Evolutionary conservation across 345 rosid genomes (phyloP).

Genomic region (Moricandia moricandioides): DNA sequence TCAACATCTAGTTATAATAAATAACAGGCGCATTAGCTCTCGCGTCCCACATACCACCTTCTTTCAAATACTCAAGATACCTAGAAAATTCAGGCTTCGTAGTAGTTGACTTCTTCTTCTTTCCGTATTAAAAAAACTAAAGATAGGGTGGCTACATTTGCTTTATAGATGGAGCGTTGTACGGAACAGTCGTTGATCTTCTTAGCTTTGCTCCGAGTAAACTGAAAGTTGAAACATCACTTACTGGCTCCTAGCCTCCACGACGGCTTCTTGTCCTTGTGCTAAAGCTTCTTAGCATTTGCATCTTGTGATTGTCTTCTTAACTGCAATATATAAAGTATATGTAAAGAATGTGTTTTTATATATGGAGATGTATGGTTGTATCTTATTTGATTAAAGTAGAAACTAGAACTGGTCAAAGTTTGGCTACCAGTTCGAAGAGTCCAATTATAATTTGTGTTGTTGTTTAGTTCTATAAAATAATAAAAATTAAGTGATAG

Average conservation of each 20-base stretch:
- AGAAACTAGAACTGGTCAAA: constrained; percentile 13
- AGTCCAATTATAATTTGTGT: not conserved
- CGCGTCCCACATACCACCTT: constrained; percentile 57
- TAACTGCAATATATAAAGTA: not conserved
- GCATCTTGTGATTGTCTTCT: constrained; percentile 6
- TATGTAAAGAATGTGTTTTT: constrained; percentile 9
- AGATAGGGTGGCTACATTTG: too few relatives aligned
- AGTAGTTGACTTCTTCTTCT: constrained; percentile 32
- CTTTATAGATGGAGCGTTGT: too few relatives aligned
- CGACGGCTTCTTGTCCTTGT: constrained; percentile 43
- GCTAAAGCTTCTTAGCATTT: constrained; percentile 66
- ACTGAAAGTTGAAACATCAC: constrained; percentile 38
- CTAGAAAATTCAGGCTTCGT: constrained; percentile 40
- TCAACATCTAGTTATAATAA: constrained; percentile 37
- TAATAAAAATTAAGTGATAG: not conserved
- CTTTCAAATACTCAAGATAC: constrained; percentile 41
- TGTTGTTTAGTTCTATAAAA: not conserved
- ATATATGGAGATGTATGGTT: constrained; percentile 27
- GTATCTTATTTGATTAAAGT: constrained; percentile 7
- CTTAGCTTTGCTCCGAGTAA: constrained; percentile 34
- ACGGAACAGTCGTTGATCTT: constrained; percentile 37
- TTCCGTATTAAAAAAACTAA: constrained; percentile 27
- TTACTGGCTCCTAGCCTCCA: constrained; percentile 51
- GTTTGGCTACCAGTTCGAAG: not conserved
- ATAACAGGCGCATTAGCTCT: constrained; percentile 52